Conservation (phyloP, 192 early-diverging fungal genomes). For the Rhizophagus sp. region DNA sequence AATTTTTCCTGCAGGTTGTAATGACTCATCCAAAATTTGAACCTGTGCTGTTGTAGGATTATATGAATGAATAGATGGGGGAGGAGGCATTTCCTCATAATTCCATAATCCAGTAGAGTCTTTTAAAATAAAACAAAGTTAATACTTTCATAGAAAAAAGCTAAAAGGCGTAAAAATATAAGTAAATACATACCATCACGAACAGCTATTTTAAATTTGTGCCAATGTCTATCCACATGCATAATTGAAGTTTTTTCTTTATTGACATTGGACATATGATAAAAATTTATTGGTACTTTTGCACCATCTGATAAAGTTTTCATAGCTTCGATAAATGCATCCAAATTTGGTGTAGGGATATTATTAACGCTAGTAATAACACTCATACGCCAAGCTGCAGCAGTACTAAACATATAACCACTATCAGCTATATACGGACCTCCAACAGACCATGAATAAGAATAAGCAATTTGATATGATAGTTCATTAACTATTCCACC, state of each 20-base stretch:
- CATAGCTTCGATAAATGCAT: constrained; percentile 66
- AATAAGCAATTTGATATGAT: constrained; percentile 74
- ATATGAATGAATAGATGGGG: constrained; percentile 47
- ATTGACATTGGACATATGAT: constrained; percentile 79
- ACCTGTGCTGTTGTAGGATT: constrained; percentile 71
- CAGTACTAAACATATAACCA: constrained; percentile 68
- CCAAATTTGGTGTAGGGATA: constrained; percentile 65
- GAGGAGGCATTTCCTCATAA: constrained; percentile 68
- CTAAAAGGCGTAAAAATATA: too few species aligned
- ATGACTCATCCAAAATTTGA: constrained; percentile 64
- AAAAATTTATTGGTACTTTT: constrained; percentile 64
- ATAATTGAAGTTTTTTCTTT: constrained; percentile 78
- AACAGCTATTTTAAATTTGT: constrained; percentile 71
- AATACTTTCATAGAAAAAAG: too few species aligned
- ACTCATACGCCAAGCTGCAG: constrained; percentile 67
- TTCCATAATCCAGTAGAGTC: constrained; percentile 76
- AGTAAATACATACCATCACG: constrained; percentile 60
- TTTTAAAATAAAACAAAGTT: too few species aligned
- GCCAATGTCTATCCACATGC: constrained; percentile 87
- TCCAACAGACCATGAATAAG: constrained; percentile 64
- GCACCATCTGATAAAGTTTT: constrained; percentile 61
- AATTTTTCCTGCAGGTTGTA: constrained; percentile 68
- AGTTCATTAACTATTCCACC: constrained; percentile 76
- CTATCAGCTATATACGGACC: constrained; percentile 80
- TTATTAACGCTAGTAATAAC: constrained; percentile 68